phyloP scores from a whole-genome alignment of 2,329 filamentous ascomycete genomes.

The Penicillium paneum region DNA sequence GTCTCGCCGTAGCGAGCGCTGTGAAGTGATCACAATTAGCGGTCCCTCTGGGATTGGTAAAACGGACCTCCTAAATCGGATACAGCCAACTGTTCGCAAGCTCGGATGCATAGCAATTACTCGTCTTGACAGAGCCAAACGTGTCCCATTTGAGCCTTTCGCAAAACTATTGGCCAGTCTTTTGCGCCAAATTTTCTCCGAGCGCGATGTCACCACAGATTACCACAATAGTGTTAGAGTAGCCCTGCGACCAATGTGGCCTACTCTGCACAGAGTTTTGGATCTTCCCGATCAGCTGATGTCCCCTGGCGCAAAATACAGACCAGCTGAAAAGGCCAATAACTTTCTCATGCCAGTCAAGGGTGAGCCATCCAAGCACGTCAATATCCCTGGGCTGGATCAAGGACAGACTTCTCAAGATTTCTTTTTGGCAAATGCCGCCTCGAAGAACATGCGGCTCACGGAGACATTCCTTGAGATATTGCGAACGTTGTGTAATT shows the following conservation, averaged over 20 bases:
- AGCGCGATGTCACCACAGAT: constrained; percentile 59
- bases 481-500: constrained; percentile 71
- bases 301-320: constrained; percentile 38
- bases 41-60: constrained; percentile 60
- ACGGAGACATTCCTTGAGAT: constrained; percentile 89
- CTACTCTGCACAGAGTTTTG: constrained; percentile 55
- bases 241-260: constrained; percentile 58
- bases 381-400: constrained; percentile 34
- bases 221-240: constrained; percentile 59
- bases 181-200: constrained; percentile 63
- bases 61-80: constrained; percentile 57
- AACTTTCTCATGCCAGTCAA: constrained; percentile 34
- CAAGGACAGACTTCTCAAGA: constrained; percentile 38
- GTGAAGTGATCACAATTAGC: constrained; percentile 57
- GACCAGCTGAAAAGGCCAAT: constrained; percentile 31
- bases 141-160: constrained; percentile 60
- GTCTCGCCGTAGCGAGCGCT: constrained; percentile 53
- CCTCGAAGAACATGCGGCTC: constrained; percentile 61
- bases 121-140: constrained; percentile 58
- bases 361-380: constrained; percentile 30
- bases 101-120: constrained; percentile 60
- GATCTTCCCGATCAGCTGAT: constrained; percentile 65
- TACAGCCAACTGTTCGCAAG: constrained; percentile 56
- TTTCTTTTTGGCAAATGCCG: constrained; percentile 40
- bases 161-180: constrained; percentile 59